Evolutionary conservation across 176 grass and related monocot genomes (phyloP).

Genomic region (Puya raimondii): DNA sequence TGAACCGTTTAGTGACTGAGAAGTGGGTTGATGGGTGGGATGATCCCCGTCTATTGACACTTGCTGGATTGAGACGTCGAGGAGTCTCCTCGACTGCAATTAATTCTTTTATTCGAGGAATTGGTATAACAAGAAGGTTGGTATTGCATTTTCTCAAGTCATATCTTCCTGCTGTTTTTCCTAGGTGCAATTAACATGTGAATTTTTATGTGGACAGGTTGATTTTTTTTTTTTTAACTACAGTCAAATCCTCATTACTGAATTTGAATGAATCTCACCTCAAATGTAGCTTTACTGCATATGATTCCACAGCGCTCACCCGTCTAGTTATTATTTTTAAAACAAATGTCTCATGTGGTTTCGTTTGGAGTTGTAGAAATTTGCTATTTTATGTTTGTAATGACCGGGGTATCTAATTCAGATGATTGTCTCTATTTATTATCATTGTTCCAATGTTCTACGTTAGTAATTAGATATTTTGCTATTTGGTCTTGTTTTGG

Average conservation of each 20-base stretch:
- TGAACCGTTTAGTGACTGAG: slow-evolving; percentile 86
- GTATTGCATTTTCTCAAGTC: slow-evolving; percentile 12
- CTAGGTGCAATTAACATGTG: too few species aligned
- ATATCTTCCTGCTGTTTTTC: background rate
- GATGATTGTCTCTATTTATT: too few species aligned
- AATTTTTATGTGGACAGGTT: too few species aligned
- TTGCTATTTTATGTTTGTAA: too few species aligned
- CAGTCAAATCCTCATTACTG: background rate
- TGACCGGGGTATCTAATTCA: too few species aligned
- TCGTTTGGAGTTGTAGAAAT: too few species aligned
- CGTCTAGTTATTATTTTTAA: too few species aligned
- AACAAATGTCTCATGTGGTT: too few species aligned
- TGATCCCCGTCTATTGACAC: slow-evolving; percentile 88
- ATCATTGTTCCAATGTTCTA: background rate
- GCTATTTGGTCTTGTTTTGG: background rate
- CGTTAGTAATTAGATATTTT: background rate
- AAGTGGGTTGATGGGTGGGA: slow-evolving; percentile 99
- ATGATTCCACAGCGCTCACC: too few species aligned
- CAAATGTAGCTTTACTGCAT: too few species aligned
- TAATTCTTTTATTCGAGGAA: slow-evolving; percentile 90
- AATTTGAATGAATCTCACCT: too few species aligned
- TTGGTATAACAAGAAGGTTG: slow-evolving; percentile 99
- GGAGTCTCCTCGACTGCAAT: slow-evolving; percentile 86
- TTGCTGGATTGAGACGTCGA: slow-evolving; percentile 71
- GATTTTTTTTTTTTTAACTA: background rate